Base-by-base conservation (phyloP, 495 filamentous ascomycete species). In the Letharia columbiana region DNA sequence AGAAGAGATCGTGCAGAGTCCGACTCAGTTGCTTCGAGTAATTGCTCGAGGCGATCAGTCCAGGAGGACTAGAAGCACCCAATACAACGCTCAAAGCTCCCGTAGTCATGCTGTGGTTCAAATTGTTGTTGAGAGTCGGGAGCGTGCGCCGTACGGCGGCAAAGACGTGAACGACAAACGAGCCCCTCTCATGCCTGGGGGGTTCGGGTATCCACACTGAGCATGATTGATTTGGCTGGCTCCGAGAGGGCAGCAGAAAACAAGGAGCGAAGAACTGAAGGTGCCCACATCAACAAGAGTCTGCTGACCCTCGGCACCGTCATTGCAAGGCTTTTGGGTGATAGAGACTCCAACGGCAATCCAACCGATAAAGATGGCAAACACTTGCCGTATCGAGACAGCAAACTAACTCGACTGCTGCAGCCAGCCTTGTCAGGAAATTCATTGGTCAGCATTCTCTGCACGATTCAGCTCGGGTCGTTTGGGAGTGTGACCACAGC, bases 271-370 rank as follows among this genome's bases (percentile, higher is more conserved):
- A 84, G 95, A 58, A 90, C 91, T 44, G 94, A 98, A 77, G 94
- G 94, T 60, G 91, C 94, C 42, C 94, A 98, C 73, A 98, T 98
- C 78, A 98, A 98, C 79, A 96, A 96, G 76, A 96, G 91, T 75
- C 79, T 98, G 72, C 84, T 98, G 62, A 98, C 94, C 4, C 82
- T 98, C 5, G 94, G 94, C 33, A 98, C 90, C 4, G 94, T 98
- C 68, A 97, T 98, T 71, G 91, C 90, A 12, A 86, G 88, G 64
- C 81, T 98, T 12, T 87, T 87, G 12, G 91, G 91, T 50, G 83
- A 86, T 62, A 96, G 94, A 72, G 92, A 96, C 57, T 94, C 91
- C 73, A 81, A 88, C 39, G 84, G 84, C 44, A 91, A 90, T 72
- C 75, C 81, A 3, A 83, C 81, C 7, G 89, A 94, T 73, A 90